Base-by-base conservation (phyloP, 1,139 yeast species). In the Ogataea hybrid region DNA sequence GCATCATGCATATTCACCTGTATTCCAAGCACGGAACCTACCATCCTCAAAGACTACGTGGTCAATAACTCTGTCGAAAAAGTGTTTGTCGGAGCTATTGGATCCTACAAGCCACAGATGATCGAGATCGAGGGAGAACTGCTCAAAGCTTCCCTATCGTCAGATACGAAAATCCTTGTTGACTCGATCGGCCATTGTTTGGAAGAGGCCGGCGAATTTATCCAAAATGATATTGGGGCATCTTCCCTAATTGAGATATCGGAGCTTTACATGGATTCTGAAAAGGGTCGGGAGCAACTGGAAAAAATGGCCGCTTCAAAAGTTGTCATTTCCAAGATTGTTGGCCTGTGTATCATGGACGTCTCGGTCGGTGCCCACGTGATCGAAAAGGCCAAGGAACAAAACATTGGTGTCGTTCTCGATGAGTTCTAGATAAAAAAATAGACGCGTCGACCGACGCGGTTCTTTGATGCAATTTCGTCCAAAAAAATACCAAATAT, bases 71-170 rank as follows among this genome's bases (percentile, higher is more conserved):
- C 49, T 15, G 48, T 48, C 10, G 63, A 65, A 9, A 71, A 64
- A 48, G 61, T 69, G 4, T 81, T 73, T 54, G 70, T 81, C 35
- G 74, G 81, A 3, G 64, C 81, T 31, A 81, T 82, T 51, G 89
- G 89, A 1, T 77, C 84, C 12, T 82, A 81, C 57, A 79, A 80
- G 56, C 85, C 86, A 3, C 73, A 75, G 47, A 81, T 82, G 88
- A 69, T 69, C 35, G 89, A 81, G 58, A 72, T 80, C 41, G 85
- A 80, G 44, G 65, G 70, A 21, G 65, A 58, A 1, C 61, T 75
- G 25, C 62, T 80, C 5, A 48, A 58, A 2, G 41, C 51, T 8
- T 58, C 61, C 3, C 23, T 60, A 5, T 17, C 32, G 0, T 44
- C 58, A 16, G 66, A 69, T 7, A 66, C 69, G 11, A 68, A 68